Percentiles rank a stretch among this genome's conserved stretches.
These are phyloP conservation scores for Penicillium taxi DNA, from an alignment of 495 filamentous ascomycete genomes.

Conservation along the genomic window DNA sequence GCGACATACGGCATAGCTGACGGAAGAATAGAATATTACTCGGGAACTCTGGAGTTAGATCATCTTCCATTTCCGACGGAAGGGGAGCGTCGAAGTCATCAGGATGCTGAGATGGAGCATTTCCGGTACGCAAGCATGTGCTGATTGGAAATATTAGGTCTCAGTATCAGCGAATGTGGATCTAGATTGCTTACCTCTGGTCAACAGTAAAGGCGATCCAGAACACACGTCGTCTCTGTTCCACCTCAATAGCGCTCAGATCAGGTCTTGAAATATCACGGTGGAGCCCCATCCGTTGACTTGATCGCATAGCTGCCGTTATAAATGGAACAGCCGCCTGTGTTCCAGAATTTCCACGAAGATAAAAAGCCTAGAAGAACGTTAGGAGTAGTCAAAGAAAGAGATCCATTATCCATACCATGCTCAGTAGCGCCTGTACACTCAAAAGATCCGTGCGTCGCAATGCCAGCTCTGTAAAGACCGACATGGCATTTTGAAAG, in stretches of 20 bases:
- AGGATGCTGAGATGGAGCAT: constrained; percentile 83
- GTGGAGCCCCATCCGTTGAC: constrained; percentile 92
- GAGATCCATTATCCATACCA: constrained; percentile 42
- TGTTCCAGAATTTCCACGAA: constrained; percentile 90
- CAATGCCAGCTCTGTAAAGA: constrained; percentile 81
- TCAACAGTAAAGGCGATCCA: constrained; percentile 96
- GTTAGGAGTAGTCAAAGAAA: background rate
- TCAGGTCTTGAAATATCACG: constrained; percentile 79
- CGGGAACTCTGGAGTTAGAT: constrained; percentile 58
- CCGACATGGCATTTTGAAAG: constrained; percentile 90
- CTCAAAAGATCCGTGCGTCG: constrained; percentile 90
- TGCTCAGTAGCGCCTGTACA: constrained; percentile 87
- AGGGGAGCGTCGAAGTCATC: constrained; percentile 96
- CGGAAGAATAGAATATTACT: constrained; percentile 80
- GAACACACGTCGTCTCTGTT: constrained; percentile 91
- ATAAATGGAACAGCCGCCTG: constrained; percentile 85
- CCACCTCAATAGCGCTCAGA: constrained; percentile 72
- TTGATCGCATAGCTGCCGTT: constrained; percentile 80
- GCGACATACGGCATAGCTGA: constrained; percentile 75
- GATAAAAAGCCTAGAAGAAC: constrained; percentile 60
- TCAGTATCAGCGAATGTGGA: background rate
- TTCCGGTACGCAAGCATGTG: constrained; percentile 78
- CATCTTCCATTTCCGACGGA: constrained; percentile 71
- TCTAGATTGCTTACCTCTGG: constrained; percentile 54
- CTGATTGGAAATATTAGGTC: constrained; percentile 18